These are phyloP conservation scores for Globisporangium nagaii DNA, from an alignment of 352 stramenopile genomes.

Conservation along the genomic window DNA sequence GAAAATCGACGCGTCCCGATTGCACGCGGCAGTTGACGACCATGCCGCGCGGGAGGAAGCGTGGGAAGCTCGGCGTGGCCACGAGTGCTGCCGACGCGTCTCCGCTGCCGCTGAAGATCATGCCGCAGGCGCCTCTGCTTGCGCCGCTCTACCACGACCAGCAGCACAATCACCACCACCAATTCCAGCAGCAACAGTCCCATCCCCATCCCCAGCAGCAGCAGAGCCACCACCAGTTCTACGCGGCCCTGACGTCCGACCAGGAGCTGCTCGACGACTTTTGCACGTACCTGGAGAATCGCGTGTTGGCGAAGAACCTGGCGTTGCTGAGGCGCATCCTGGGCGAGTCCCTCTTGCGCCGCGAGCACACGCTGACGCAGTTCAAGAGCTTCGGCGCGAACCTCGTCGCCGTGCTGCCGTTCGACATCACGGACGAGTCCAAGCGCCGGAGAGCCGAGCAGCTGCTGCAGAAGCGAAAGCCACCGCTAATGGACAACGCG, in stretches of 20 bases:
- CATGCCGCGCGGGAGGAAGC: no score
- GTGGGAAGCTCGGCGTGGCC: no score
- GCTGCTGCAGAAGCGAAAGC: conserved; percentile 31
- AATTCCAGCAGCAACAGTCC: no score
- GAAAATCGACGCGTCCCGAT: no score
- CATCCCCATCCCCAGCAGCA: neutral
- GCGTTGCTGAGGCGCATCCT: conserved; percentile 47
- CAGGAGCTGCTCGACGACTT: conserved; percentile 46
- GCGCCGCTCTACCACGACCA: no score
- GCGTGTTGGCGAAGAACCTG: conserved; percentile 40
- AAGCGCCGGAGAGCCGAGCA: conserved; percentile 5
- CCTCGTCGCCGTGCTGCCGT: conserved; percentile 38
- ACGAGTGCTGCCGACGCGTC: no score
- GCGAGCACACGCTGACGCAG: conserved; percentile 34
- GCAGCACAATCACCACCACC: no score
- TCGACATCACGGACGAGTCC: conserved; percentile 10
- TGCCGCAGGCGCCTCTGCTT: no score
- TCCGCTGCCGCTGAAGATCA: no score
- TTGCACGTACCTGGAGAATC: conserved; percentile 41
- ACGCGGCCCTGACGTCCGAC: conserved; percentile 6
- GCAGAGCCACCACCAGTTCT: neutral
- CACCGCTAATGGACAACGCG: conserved; percentile 2
- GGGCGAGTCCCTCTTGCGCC: conserved; percentile 42
- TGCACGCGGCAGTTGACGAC: no score
- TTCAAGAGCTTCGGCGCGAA: conserved; percentile 29